Evolutionary conservation across 768 basidiomycete genomes (phyloP), one percentile per base, ranked within the genome.

Genomic region (Leucocoprinus birnbaumii): DNA sequence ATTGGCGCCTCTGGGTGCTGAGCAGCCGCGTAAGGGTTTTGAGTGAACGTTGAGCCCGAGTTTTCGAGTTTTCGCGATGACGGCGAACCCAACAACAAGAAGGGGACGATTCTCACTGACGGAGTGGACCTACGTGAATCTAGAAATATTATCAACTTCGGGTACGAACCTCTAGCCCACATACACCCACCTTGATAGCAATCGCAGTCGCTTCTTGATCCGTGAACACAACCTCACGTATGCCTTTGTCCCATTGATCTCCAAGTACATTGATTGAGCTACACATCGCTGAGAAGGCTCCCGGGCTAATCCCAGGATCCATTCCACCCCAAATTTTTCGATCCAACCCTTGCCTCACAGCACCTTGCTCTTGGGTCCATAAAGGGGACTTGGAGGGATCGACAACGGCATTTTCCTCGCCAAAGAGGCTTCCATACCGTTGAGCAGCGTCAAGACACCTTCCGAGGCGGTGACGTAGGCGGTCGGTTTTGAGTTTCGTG

Each of bases 361-460:
- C 48, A 34, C 63, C 59, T 2, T 47, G 50, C 21, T 51, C 35
- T 24, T 45, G 31, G 31, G 31, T 40, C 18, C 60, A 57, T 2
- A 56, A 43, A 64, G 63, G 27, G 9, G 68, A 47, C 38, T 37
- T n/a, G 52, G 57, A 19, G 6, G 53, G 48, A 35, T 51, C 37
- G 22, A 48, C 41, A 10, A 56, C 51, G 41, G 65, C 24, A 8
- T 51, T 48, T 6, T 57, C 34, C 7, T 45, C 51, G 3, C 53
- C 55, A 42, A 70, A 53, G 0, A 67, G 38, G 5, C 58, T 56
- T 2, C 48, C 45, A n/a, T 61, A 59, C 19, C 62, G 59, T 34
- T 71, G 68, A 0, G 70, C 59, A 0, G 64, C 64, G 43, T 71
- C 66, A 13, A 70, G 34, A 2, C 65, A 61, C n/a, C 55, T 45